A percentile compares a stretch with the other conserved stretches of the same genome.
Conservation (phyloP, 2,329 filamentous ascomycete genomes). For the Trichoderma sp. region DNA sequence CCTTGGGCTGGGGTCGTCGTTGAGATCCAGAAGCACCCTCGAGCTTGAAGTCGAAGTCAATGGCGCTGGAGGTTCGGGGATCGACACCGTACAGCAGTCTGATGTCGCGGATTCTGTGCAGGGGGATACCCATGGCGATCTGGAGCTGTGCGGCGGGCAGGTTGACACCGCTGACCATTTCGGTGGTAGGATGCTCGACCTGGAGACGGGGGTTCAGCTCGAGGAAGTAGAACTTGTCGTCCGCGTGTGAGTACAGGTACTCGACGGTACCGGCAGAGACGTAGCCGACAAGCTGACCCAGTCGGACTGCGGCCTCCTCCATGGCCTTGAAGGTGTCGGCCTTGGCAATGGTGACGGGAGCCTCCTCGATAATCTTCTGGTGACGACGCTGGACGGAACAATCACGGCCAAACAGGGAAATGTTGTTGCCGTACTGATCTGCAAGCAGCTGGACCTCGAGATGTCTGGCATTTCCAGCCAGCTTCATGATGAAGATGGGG, state of each 20-base stretch:
- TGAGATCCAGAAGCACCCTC: constrained; percentile 80
- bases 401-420: constrained; percentile 96
- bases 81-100: constrained; percentile 94
- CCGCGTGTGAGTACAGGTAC: constrained; percentile 95
- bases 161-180: constrained; percentile 99
- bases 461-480: constrained; percentile 93
- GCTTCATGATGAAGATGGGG: constrained; percentile 99
- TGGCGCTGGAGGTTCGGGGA: constrained; percentile 77
- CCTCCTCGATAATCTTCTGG: constrained; percentile 99
- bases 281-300: constrained; percentile 93
- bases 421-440: constrained; percentile 99
- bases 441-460: constrained; percentile 95
- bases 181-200: constrained; percentile 98
- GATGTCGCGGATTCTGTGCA: constrained; percentile 95
- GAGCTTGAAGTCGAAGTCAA: constrained; percentile 95
- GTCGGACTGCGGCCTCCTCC: constrained; percentile 93
- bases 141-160: constrained; percentile 95
- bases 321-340: constrained; percentile 86
- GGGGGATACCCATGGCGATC: constrained; percentile 96
- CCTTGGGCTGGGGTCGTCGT: constrained; percentile 87
- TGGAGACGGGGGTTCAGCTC: constrained; percentile 98
- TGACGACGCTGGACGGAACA: constrained; percentile 97
- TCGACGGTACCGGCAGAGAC: constrained; percentile 98
- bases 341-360: constrained; percentile 94
- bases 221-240: constrained; percentile 99